Evolutionary conservation across 2,329 filamentous ascomycete species (phyloP).

Genomic region (Setomelanomma holmii): DNA sequence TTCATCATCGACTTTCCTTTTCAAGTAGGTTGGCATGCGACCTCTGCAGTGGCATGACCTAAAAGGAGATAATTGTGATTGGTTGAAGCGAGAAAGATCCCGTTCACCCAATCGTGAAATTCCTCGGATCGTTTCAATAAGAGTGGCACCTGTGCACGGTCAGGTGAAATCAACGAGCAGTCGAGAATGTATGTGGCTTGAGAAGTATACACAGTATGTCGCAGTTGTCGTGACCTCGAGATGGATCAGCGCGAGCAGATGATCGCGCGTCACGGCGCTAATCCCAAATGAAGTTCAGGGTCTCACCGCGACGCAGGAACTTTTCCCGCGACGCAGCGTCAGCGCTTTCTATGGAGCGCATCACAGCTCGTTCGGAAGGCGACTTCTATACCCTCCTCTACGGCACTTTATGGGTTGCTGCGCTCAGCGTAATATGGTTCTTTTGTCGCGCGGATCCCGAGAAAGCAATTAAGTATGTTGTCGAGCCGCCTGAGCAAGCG

Average conservation of each 20-base stretch:
- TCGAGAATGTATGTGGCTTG: background rate
- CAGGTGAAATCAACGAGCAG: background rate
- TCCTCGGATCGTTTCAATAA: background rate
- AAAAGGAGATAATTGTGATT: background rate
- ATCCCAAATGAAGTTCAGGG: constrained; percentile 11
- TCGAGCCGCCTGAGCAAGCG: constrained; percentile 68
- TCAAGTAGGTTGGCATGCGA: background rate
- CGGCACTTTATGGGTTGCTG: constrained; percentile 28
- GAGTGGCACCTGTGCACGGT: background rate
- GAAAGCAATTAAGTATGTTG: constrained; percentile 63
- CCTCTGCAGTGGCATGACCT: background rate
- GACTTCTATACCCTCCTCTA: constrained; percentile 25
- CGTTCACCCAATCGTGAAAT: background rate
- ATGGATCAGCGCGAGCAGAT: background rate
- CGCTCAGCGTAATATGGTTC: constrained; percentile 32
- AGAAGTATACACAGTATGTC: background rate
- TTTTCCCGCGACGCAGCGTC: constrained; percentile 6
- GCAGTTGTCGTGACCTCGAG: too few species aligned
- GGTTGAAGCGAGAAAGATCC: background rate
- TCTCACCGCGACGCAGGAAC: constrained; percentile 9
- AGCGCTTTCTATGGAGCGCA: constrained; percentile 35
- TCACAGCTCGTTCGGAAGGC: constrained; percentile 33
- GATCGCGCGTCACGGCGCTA: constrained; percentile 7
- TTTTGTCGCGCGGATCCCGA: constrained; percentile 45
- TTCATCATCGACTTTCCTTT: background rate